Base-by-base conservation (phyloP, 768 basidiomycete genomes). In the Amanita pallidorosea region DNA sequence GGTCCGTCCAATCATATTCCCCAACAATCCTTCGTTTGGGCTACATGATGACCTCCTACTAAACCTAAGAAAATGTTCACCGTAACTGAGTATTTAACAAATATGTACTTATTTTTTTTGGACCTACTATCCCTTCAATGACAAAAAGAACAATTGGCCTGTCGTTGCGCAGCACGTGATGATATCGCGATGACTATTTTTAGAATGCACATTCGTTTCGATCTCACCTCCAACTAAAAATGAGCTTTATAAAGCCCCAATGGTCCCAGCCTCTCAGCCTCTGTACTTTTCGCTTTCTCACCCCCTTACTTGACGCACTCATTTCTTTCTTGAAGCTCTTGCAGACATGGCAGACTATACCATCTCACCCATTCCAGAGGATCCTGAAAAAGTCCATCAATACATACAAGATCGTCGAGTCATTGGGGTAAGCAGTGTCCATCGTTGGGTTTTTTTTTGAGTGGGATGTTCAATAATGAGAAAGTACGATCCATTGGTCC, bases 401-500 rank as follows among this genome's bases (percentile, higher is more conserved):
- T 88, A 85, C 72, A 82, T 90, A 67, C 80, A 84, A 63, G 88
- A 91, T 68, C 75, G 82, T 45, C 80, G 88, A 47, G 87, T 90
- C 67, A 73, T 85, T 45, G 85, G 85, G 47, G 85, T 88, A 75
- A 55, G 82, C 41, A 18, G 13, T 13, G 3, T n/a, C 18, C 52
- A 18, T 38, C 45, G 22, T 40, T 38, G 7, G 29, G 29, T 4
- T 27, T 7, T 27, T 17, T 9, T 12, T 18, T 17, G 18, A 17
- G 33, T 11, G 17, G 18, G 4, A n/a, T 9, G 12, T 34, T 61
- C 47, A 61, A 58, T 22, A 22, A 22, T 51, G 9, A 12, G 15
- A 33, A 56, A 93, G 89, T 95, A 97, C 64, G 94, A 97, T 58
- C 94, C 95, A n/a, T 79, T 97, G 38, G 83, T 96, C 53, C 90